A percentile compares a stretch with the other conserved stretches of the same genome.
Conservation (phyloP, 129 eudicot species). For the Helichrysum umbraculigerum region DNA sequence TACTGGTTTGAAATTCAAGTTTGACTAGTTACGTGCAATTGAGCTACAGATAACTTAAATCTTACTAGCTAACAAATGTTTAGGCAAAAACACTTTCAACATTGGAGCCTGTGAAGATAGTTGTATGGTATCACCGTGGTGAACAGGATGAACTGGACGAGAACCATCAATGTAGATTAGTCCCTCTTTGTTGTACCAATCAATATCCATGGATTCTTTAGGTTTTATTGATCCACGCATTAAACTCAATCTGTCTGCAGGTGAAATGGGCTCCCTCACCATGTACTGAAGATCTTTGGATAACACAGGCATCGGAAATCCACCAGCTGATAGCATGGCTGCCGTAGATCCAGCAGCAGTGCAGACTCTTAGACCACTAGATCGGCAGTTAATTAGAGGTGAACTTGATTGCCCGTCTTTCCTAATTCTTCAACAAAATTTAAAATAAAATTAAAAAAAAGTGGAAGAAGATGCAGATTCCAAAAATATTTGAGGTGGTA, state of each 20-base stretch:
- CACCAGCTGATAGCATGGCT: slow-evolving; percentile 93
- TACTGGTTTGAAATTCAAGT: slow-evolving; percentile 7
- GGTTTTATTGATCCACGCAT: slow-evolving; percentile 64
- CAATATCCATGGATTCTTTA: slow-evolving; percentile 52
- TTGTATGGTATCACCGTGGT: slow-evolving; percentile 63
- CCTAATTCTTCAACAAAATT: slow-evolving; percentile 42
- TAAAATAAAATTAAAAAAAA: neutral
- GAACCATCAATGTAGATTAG: slow-evolving; percentile 71
- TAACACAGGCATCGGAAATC: slow-evolving; percentile 64
- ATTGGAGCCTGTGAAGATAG: slow-evolving; percentile 69
- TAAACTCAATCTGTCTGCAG: slow-evolving; percentile 32
- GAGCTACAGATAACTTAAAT: slow-evolving; percentile 22
- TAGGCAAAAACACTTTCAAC: slow-evolving; percentile 66
- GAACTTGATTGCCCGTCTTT: slow-evolving; percentile 39
- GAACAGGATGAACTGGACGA: slow-evolving; percentile 46
- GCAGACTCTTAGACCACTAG: slow-evolving; percentile 91
- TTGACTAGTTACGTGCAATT: slow-evolving; percentile 6
- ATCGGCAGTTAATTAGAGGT: slow-evolving; percentile 60
- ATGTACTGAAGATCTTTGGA: slow-evolving; percentile 86
- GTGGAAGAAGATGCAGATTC: neutral
- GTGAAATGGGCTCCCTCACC: slow-evolving; percentile 81
- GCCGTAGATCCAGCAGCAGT: slow-evolving; percentile 98
- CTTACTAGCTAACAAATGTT: slow-evolving; percentile 41
- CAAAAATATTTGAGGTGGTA: neutral
- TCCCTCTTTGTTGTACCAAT: slow-evolving; percentile 71